Evolutionary conservation across 2,329 filamentous ascomycete species (phyloP), one percentile per base, ranked within the genome.

Genomic region (Nakataea oryzae): DNA sequence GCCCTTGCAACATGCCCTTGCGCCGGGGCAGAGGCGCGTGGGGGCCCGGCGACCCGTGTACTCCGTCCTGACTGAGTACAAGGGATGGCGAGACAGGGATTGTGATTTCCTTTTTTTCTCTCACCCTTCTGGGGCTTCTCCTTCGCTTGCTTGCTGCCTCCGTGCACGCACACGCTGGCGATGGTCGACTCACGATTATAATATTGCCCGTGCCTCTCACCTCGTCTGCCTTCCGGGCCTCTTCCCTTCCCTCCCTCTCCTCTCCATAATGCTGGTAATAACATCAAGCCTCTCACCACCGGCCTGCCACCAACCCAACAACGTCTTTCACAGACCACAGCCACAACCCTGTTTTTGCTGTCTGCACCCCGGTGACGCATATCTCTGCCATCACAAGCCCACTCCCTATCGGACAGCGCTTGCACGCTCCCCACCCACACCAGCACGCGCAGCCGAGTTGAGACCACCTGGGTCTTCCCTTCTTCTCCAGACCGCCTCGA

Each of bases 91-190:
- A 29, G 58, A 28, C 32, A 50, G 34, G 41, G 34, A 60, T 60
- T 24, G 28, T 56, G 26, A 56, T 29, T 56, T 56, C 54, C 54
- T 21, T 56, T 56, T 11, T 28, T 28, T 56, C 24, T n/a, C n/a
- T n/a, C n/a, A n/a, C n/a, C 26, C 26, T 27, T 14, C 24, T 26
- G 26, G 28, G 54, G 41, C 34, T 59, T 50, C 34, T 59, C 24
- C 58, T 28, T 50, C 28, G 58, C 47, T 14, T 59, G 58, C 32
- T n/a, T 50, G 58, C 34, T 59, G n/a, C 58, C 58, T 26, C 58
- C 47, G n/a, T 59, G 41, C 58, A 59, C 47, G 76, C 78, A n/a
- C 41, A 50, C 21, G 41, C 17, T 50, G 41, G 41, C 41, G 34
- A 60, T 60, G 30, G 27, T 58, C 34, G 57, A 58, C 57, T 58